phyloP scores from a whole-genome alignment of 1,284 basidiomycete genomes.

The Cystobasidium slooffiae region DNA sequence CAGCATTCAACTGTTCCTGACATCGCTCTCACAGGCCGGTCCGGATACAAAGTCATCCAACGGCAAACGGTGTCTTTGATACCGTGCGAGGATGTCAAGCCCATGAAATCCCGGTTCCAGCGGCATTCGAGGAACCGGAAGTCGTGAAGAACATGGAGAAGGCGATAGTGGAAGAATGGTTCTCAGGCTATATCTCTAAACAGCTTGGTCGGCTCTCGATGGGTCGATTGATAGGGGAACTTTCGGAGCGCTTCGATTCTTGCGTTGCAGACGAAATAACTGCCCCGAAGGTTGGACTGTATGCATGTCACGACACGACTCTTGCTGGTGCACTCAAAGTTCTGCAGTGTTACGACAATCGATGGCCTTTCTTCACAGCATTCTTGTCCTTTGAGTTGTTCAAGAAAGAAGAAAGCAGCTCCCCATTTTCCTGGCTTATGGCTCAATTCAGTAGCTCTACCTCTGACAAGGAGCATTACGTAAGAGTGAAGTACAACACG shows the following conservation, averaged over 20 bases:
- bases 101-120: conserved; percentile 47
- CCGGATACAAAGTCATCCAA: conserved; percentile 48
- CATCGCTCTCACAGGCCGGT: conserved; percentile 39
- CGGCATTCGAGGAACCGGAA: conserved; percentile 45
- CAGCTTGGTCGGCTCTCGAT: conserved; percentile 50
- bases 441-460: neutral
- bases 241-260: conserved; percentile 36
- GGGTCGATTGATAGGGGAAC: conserved; percentile 49
- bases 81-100: conserved; percentile 48
- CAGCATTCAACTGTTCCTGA: neutral
- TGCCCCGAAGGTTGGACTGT: conserved; percentile 45
- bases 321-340: conserved; percentile 50
- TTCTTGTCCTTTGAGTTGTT: conserved; percentile 44
- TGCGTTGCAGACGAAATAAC: conserved; percentile 34
- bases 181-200: conserved; percentile 35
- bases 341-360: conserved; percentile 47
- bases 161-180: conserved; percentile 42
- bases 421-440: neutral
- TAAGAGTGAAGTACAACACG: conserved; percentile 40
- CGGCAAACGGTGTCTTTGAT: conserved; percentile 51
- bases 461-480: conserved; percentile 16
- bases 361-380: conserved; percentile 50
- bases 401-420: conserved; percentile 11
- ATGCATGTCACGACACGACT: conserved; percentile 51
- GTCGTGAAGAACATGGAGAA: conserved; percentile 45